phyloP scores from a whole-genome alignment of 768 basidiomycete species.

The Mycena vitilis region DNA sequence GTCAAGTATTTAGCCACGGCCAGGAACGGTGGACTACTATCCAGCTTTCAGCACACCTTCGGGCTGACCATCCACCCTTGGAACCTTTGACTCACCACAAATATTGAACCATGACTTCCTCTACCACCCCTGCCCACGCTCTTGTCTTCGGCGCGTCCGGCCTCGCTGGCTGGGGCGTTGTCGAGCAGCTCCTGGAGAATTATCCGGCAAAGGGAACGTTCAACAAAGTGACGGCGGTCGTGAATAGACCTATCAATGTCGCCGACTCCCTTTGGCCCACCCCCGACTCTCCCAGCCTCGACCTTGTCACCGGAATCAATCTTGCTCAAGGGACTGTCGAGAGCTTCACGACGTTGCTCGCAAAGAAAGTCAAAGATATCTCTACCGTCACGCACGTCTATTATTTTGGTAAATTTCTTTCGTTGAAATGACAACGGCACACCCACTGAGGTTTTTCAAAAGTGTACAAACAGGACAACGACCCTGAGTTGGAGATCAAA shows the following conservation, averaged over 20 bases:
- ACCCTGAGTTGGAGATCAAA: slow-evolving; percentile 19
- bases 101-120: slow-evolving; percentile 5
- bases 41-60: no score
- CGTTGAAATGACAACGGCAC: neutral
- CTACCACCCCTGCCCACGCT: slow-evolving; percentile 15
- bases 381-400: slow-evolving; percentile 28
- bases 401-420: slow-evolving; percentile 26
- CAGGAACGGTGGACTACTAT: no score
- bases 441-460: neutral
- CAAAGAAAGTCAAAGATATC: slow-evolving; percentile 18
- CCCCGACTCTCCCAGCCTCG: slow-evolving; percentile 15
- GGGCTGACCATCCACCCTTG: no score
- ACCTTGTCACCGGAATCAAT: slow-evolving; percentile 23
- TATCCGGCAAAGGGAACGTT: slow-evolving; percentile 29
- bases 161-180: slow-evolving; percentile 33
- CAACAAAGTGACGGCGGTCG: slow-evolving; percentile 29
- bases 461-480: slow-evolving; percentile 30
- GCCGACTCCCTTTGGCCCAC: slow-evolving; percentile 29
- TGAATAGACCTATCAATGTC: slow-evolving; percentile 27
- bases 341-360: slow-evolving; percentile 19
- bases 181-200: slow-evolving; percentile 29
- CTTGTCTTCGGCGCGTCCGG: slow-evolving; percentile 33
- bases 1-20: no score
- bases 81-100: neutral
- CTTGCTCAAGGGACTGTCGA: slow-evolving; percentile 23